Base-by-base conservation (phyloP, 1,284 basidiomycete genomes). In the Abortiporus biennis region DNA sequence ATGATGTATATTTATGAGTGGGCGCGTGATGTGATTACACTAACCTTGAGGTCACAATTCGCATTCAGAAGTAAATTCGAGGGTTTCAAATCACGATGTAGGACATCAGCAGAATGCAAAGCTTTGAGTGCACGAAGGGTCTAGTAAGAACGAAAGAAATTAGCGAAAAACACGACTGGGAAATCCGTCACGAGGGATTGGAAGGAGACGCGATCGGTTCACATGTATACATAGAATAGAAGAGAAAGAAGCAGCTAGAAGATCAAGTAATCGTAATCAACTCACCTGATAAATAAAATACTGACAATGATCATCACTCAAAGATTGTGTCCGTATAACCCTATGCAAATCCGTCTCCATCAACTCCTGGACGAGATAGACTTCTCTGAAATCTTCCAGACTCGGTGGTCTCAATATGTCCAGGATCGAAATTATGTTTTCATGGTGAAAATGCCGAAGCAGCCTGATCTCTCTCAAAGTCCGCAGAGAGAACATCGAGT, bases 401-500 rank as follows among this genome's bases (percentile, higher is more conserved):
- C 88, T 86, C 21, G 86, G 67, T 0, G 93, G 93, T 59, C 90
- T 90, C 71, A 96, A 82, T 56, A 96, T 96, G 62, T 97, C 93
- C 32, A 96, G 71, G 54, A 97, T 93, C 25, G 92, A 90, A 59
- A 96, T 96, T 57, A 97, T 95, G 60, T 96, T 95, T 68, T 95
- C 92, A 69, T 91, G 86, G 48, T 85, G 89, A 57, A 96, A 76
- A 68, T 92, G 93, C 59, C 92, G 92, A 38, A 92, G 76, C n/a
- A 92, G 76, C 62, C 92, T 92, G 58, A 92, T 80, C 65, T 92
- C 89, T 46, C 89, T 76, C n/a, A 91, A 74, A 17, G 89, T 91
- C 36, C 88, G 75, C 6, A 91, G 71, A 61, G 85, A 88, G 65
- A 90, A 91, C 87, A 92, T 89, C 45, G 83, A 79, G 54, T 91